These are phyloP conservation scores for Cryptococcus wingfieldii DNA, from an alignment of 1,284 basidiomycete genomes.

Conservation along the genomic window DNA sequence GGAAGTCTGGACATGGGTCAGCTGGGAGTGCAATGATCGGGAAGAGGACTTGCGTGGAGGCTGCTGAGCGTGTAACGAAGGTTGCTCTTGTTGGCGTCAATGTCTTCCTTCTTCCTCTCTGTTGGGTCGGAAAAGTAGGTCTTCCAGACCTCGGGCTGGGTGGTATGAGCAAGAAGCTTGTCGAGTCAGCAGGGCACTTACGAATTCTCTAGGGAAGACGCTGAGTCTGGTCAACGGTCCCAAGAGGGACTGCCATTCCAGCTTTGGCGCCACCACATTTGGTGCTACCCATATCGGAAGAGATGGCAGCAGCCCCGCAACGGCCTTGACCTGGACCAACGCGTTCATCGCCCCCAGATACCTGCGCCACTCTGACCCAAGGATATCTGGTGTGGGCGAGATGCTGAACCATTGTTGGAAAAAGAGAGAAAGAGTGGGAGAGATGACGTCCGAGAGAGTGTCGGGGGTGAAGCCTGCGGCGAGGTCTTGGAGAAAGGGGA, in stretches of 20 bases:
- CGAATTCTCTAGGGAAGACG: slow-evolving; percentile 82
- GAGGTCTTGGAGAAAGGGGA: slow-evolving; percentile 52
- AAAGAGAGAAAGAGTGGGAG: slow-evolving; percentile 47
- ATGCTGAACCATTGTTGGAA: slow-evolving; percentile 49
- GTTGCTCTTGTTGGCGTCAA: slow-evolving; percentile 79
- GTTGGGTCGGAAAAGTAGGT: slow-evolving; percentile 80
- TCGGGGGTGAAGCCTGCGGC: slow-evolving; percentile 47
- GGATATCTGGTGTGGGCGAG: slow-evolving; percentile 40
- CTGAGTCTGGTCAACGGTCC: slow-evolving; percentile 77
- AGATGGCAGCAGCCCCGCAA: slow-evolving; percentile 62
- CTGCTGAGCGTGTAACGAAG: slow-evolving; percentile 74
- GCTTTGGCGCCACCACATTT: slow-evolving; percentile 39
- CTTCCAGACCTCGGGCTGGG: slow-evolving; percentile 69
- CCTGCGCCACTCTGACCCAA: slow-evolving; percentile 67
- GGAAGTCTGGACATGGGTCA: slow-evolving; percentile 18
- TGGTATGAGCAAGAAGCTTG: background rate
- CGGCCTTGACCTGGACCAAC: slow-evolving; percentile 73
- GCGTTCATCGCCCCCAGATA: slow-evolving; percentile 76
- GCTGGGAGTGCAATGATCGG: background rate
- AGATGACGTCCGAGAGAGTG: slow-evolving; percentile 50
- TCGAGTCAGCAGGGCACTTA: slow-evolving; percentile 48
- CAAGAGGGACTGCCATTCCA: slow-evolving; percentile 63
- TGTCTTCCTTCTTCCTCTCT: slow-evolving; percentile 65
- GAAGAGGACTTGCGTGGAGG: slow-evolving; percentile 69
- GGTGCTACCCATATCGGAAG: slow-evolving; percentile 46